phyloP scores from a whole-genome alignment of 108 stramenopile genomes.

The Chaetoceros tenuissimus region DNA sequence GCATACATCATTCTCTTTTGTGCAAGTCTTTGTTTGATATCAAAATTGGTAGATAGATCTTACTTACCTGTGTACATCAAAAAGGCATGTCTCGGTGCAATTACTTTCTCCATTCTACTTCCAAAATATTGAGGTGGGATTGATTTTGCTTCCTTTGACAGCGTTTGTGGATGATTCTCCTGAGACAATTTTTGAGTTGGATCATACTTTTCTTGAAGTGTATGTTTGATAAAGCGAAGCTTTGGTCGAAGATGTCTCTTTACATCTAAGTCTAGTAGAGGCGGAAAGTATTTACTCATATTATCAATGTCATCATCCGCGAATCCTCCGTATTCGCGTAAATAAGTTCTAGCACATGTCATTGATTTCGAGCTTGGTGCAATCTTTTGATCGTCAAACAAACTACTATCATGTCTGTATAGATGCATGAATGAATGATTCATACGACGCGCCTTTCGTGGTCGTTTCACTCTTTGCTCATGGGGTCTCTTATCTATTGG shows the following conservation, averaged over 20 bases:
- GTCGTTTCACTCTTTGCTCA: conserved; percentile 52
- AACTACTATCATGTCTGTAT: conserved; percentile 48
- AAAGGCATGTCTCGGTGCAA: conserved; percentile 80
- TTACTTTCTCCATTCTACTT: conserved; percentile 51
- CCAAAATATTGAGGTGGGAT: conserved; percentile 69
- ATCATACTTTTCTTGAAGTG: conserved; percentile 14
- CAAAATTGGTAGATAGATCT: too few species aligned
- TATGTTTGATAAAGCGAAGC: conserved; percentile 61
- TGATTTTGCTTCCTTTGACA: conserved; percentile 7
- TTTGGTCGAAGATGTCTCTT: conserved; percentile 65
- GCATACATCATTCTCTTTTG: too few species aligned
- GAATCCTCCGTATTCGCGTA: conserved; percentile 38
- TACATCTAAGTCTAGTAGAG: conserved; percentile 54
- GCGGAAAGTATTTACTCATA: conserved; percentile 60
- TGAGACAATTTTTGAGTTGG: background rate
- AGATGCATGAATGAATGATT: conserved; percentile 73
- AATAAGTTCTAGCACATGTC: conserved; percentile 41
- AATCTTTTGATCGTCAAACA: conserved; percentile 12
- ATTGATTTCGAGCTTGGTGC: conserved; percentile 17
- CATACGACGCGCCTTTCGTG: conserved; percentile 57
- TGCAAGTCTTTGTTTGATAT: too few species aligned
- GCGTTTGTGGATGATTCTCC: background rate
- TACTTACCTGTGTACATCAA: too few species aligned
- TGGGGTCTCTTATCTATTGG: conserved; percentile 38
- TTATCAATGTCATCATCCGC: conserved; percentile 34